These are phyloP conservation scores for Puccinellia tenuiflora DNA, from an alignment of 176 grass and related monocot species.

Conservation along the genomic window DNA sequence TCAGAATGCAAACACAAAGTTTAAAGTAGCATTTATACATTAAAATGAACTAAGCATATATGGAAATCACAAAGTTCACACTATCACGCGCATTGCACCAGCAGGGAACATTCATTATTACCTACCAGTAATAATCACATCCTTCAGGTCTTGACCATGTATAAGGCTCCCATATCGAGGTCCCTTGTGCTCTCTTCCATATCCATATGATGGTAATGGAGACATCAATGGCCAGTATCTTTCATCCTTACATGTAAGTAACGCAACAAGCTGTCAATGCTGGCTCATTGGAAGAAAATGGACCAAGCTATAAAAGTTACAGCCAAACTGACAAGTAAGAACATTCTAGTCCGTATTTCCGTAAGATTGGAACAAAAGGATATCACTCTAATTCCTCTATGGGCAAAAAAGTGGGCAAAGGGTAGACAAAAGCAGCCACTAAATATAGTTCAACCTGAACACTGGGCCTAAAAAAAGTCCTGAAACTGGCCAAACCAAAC, in stretches of 20 bases:
- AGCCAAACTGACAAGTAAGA: conserved; percentile 8
- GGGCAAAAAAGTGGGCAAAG: not conserved
- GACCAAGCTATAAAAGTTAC: conserved; percentile 16
- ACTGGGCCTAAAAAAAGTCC: not conserved
- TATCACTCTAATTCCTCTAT: not conserved
- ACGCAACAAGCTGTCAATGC: conserved; percentile 30
- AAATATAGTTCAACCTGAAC: not conserved
- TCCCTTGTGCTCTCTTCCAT: conserved; percentile 81
- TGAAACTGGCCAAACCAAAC: not conserved
- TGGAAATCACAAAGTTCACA: not conserved
- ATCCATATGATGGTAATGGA: conserved; percentile 90
- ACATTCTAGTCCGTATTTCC: not conserved
- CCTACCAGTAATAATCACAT: conserved; percentile 88
- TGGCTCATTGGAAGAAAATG: conserved; percentile 27
- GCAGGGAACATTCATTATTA: not conserved
- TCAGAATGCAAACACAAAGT: not conserved
- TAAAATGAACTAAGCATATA: not conserved
- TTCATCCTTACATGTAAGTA: conserved; percentile 69
- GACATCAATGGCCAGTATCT: conserved; percentile 88
- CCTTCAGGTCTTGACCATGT: conserved; percentile 75
- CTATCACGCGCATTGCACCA: conserved; percentile 1
- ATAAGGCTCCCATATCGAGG: conserved; percentile 97
- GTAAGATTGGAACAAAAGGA: not conserved
- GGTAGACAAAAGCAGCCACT: not conserved
- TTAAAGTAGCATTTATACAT: not conserved